Conservation (phyloP, 2,329 filamentous ascomycete genomes). For the Alternaria sp. region DNA sequence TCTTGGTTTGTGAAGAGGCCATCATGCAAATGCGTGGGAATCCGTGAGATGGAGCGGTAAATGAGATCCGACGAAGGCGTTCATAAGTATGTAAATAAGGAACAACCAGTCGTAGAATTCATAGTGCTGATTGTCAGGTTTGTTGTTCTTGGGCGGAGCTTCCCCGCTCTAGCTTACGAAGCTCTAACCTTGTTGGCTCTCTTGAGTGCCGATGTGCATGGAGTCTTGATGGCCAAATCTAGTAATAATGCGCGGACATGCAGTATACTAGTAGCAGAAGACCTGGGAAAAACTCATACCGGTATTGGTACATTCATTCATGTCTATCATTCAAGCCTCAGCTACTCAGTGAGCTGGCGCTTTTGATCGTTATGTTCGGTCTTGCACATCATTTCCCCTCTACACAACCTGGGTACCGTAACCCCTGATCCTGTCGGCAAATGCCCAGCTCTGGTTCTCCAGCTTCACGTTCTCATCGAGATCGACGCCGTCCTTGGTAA, state of each 20-base stretch:
- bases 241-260: not conserved
- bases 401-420: conserved; percentile 79
- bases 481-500: conserved; percentile 86
- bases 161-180: conserved; percentile 19
- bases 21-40: conserved; percentile 13
- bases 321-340: conserved; percentile 40
- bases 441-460: conserved; percentile 96
- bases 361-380: conserved; percentile 1
- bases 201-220: not conserved
- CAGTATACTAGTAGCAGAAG: not conserved
- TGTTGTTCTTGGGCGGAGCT: conserved; percentile 18
- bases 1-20: conserved; percentile 26
- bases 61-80: not conserved
- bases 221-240: not conserved
- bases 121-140: not conserved
- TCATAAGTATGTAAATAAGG: not conserved
- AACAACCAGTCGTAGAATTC: not conserved
- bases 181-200: not conserved
- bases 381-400: not conserved
- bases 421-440: conserved; percentile 91
- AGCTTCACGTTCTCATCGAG: conserved; percentile 84
- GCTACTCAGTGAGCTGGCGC: conserved; percentile 5
- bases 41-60: not conserved
- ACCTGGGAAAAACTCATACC: conserved; percentile 14
- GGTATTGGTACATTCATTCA: conserved; percentile 42